Base-by-base conservation (phyloP, 345 rosid species). In the Trapa bicornis region DNA sequence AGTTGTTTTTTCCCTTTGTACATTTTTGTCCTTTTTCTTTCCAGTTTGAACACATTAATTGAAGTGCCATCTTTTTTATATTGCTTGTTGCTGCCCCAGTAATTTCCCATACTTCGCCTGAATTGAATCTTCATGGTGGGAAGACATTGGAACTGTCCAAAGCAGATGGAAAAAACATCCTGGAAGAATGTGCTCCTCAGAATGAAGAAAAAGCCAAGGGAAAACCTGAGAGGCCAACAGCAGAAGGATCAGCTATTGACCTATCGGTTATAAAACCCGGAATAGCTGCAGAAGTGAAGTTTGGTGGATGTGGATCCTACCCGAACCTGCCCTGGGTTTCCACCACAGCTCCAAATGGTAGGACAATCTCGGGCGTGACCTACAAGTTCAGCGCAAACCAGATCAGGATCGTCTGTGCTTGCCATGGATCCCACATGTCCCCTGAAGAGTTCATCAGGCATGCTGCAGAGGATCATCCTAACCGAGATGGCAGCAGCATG, bases 261-360 rank as follows among this genome's bases (percentile, higher is more conserved):
- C 81, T 87, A 62, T 83, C 93, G 0, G 89, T 86, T 61, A 91
- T 94, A 75, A 91, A 86, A 76, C 99, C 90, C 1, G 99, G 99
- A 36, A 87, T 94, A 68, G 89, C 85, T 70, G 84, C 97, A 0
- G 93, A 82, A 47, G 65, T 94, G 68, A 94, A 91, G 71, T 87
- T 94, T 70, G 97, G 96, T 68, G 97, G 99, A 45, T 85, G 91
- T 13, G 99, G 97, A 35, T 85, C 91, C 13, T 80, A 70, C 52
- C 97, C 99, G 9, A 86, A 91, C 76, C 74, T 94, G 67, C 99
- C 97, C 3, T 91, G 99, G 99, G 97, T 94, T 65, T 94, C 96
- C 52, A 86, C 97, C 74, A 89, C 89, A 0, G 95, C 85, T 42
- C 96, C 87, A 4, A 84, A 94, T 33, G 96, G 99, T 3, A 76